These are phyloP conservation scores for Ziziphus jujuba DNA, from an alignment of 306 rosid species.

Conservation along the genomic window DNA sequence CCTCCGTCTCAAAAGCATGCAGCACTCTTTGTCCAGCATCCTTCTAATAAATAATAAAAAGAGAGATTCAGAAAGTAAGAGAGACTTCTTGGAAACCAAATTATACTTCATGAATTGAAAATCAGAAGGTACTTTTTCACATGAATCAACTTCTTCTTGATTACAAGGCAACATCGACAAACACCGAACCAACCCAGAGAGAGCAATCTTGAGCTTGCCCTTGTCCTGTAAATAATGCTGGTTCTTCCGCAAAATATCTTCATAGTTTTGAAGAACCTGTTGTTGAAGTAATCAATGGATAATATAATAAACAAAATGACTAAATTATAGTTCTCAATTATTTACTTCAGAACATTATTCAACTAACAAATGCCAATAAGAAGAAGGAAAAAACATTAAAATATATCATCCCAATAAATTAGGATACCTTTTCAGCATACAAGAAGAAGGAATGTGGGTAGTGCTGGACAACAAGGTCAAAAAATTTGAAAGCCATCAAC, in stretches of 20 bases:
- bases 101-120: slow-evolving; percentile 8
- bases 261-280: slow-evolving; percentile 82
- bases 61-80: slow-evolving; percentile 25
- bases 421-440: slow-evolving; percentile 74
- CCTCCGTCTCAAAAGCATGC: slow-evolving; percentile 64
- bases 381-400: slow-evolving; percentile 6
- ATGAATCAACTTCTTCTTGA: slow-evolving; percentile 47
- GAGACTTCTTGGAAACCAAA: background rate
- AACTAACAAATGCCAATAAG: background rate
- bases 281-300: slow-evolving; percentile 28
- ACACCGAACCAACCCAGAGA: slow-evolving; percentile 76
- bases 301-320: background rate
- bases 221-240: slow-evolving; percentile 64
- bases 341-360: background rate
- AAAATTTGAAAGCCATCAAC: slow-evolving; percentile 76
- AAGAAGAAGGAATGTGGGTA: slow-evolving; percentile 65
- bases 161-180: slow-evolving; percentile 78
- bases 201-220: slow-evolving; percentile 65
- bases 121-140: slow-evolving; percentile 50
- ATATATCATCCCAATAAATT: slow-evolving; percentile 14
- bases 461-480: slow-evolving; percentile 69
- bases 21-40: slow-evolving; percentile 45
- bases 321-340: background rate
- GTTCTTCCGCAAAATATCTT: slow-evolving; percentile 67
- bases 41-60: slow-evolving; percentile 43